Evolutionary conservation across 2,329 filamentous ascomycete genomes (phyloP), one percentile per base, ranked within the genome.

Genomic region (Sporothrix luriei): DNA sequence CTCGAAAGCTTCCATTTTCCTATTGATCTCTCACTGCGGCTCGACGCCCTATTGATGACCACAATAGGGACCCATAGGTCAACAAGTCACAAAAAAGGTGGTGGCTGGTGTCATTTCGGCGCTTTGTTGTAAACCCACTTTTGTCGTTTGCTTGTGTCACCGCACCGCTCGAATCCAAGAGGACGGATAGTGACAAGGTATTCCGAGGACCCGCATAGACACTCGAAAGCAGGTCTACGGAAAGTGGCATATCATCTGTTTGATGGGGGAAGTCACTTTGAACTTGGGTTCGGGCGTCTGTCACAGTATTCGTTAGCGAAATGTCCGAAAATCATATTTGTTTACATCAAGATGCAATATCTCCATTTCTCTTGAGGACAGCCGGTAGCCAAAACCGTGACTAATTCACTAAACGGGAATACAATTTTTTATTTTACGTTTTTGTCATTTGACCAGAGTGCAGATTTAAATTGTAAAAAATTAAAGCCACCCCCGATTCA

Each of bases 91-190:
- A 19, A 46, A 48, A 5, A 48, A 48, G 19, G 33, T 48, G 19
- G 33, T 48, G 43, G 43, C 14, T 48, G 43, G 43, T 48, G 19
- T 48, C 1, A 14, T 6, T 16, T 14, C 43, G 16, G 2, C 16
- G 19, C 14, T 14, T 14, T 16, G 52, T 26, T 2, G 52, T 4
- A 16, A 55, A 16, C 29, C 52, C 52, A 29, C 52, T 33, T 33
- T 55, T 55, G 16, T 33, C 52, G 52, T 55, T 55, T 55, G 26
- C 26, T 19, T 55, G 52, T 55, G 52, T 55, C 26, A 55, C 52
- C 52, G 33, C 52, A 33, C 3, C 43, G 13, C 14, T 55, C 19
- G 4, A 21, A 24, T 11, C 52, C 51, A 11, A 16, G 14, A 54
- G 16, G 26, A 16, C 1, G 24, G 29, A 26, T 24, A 48, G n/a